Percentiles rank a stretch among this genome's conserved stretches.
These are phyloP conservation scores for Pythium insidiosum DNA, from an alignment of 352 stramenopile genomes.

Conservation along the genomic window DNA sequence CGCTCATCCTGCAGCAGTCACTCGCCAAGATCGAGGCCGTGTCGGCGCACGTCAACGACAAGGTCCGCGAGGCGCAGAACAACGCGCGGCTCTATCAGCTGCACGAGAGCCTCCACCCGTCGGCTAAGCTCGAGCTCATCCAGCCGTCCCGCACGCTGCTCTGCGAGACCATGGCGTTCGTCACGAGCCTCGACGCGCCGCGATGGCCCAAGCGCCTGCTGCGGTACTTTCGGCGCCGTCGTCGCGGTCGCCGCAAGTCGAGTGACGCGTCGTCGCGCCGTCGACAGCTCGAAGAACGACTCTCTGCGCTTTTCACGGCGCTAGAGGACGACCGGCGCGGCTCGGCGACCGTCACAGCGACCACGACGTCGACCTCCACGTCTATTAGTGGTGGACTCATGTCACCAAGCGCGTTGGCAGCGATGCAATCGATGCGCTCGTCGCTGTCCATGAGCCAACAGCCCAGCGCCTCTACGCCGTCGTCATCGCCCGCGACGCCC, in stretches of 20 bases:
- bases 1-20: slow-evolving; percentile 22
- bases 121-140: slow-evolving; percentile 29
- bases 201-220: slow-evolving; percentile 20
- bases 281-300: not conserved
- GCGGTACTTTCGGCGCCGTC: slow-evolving; percentile 3
- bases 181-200: slow-evolving; percentile 22
- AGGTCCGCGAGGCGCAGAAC: slow-evolving; percentile 50
- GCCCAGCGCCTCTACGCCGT: too few relatives aligned
- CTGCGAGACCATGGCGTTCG: slow-evolving; percentile 23
- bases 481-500: not conserved
- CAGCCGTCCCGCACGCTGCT: slow-evolving; percentile 41
- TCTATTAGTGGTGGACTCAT: too few relatives aligned
- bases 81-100: slow-evolving; percentile 42
- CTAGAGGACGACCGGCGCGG: slow-evolving; percentile 11
- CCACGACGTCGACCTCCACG: too few relatives aligned
- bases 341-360: slow-evolving; percentile 10
- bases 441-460: too few relatives aligned
- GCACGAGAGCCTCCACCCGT: slow-evolving; percentile 28
- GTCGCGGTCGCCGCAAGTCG: slow-evolving; percentile 1
- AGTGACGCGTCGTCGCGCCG: not conserved
- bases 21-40: slow-evolving; percentile 36
- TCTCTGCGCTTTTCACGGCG: slow-evolving; percentile 5
- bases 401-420: not conserved
- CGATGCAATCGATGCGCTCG: not conserved
- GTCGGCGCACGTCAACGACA: slow-evolving; percentile 52